These are phyloP conservation scores for Trichoderma sp. DNA, from an alignment of 2,329 filamentous ascomycete genomes.

Conservation along the genomic window DNA sequence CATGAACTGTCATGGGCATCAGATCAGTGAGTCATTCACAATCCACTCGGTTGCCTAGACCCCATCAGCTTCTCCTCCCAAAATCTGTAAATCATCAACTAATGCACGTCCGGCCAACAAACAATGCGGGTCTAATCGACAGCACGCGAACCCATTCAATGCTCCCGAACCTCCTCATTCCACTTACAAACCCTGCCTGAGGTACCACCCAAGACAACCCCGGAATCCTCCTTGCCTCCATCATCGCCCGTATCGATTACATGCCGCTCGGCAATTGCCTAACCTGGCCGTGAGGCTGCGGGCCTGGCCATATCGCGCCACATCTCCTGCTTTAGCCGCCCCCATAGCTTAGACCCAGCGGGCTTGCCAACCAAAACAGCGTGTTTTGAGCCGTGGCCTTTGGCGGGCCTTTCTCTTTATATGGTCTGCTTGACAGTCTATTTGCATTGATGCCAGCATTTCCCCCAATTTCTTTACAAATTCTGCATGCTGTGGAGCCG, in stretches of 20 bases:
- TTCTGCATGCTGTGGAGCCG: neutral
- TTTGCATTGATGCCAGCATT: neutral
- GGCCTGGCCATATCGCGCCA: slow-evolving; percentile 15
- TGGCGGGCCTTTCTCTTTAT: neutral
- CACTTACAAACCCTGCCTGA: neutral
- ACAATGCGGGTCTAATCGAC: neutral
- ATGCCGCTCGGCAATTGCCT: slow-evolving; percentile 22
- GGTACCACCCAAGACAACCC: neutral
- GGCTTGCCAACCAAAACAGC: neutral
- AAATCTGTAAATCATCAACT: neutral
- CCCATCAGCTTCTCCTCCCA: neutral
- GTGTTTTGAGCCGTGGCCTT: neutral
- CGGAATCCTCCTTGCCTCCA: neutral
- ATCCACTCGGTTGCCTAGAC: neutral
- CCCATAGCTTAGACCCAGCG: neutral
- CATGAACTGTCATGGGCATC: neutral
- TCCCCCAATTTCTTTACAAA: neutral
- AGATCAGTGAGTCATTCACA: neutral
- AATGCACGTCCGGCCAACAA: neutral
- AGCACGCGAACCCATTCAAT: neutral
- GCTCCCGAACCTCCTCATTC: neutral
- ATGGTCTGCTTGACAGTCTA: neutral
- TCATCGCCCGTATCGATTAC: neutral
- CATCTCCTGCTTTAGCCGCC: slow-evolving; percentile 25
- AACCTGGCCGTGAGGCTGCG: neutral